Conservation (phyloP, 805 yeast genomes). For the Schwanniomyces occidentalis region DNA sequence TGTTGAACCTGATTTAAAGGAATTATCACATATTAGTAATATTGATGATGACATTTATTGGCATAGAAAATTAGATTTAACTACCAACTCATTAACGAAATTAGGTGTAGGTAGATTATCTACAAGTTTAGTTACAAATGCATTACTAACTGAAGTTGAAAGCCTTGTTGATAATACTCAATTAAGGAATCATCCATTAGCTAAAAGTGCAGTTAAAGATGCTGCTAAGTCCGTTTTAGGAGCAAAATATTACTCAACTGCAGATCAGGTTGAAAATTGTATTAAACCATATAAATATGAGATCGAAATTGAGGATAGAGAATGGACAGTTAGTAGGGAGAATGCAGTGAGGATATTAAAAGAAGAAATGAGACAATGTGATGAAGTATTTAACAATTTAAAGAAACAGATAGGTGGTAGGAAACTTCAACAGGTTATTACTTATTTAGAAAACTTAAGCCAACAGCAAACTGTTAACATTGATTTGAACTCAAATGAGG, state of each 20-base stretch:
- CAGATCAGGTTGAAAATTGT: constrained; percentile 98
- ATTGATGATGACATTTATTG: constrained; percentile 73
- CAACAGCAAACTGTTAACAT: constrained; percentile 32
- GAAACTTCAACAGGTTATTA: constrained; percentile 79
- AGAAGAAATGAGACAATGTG: constrained; percentile 86
- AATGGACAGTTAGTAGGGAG: constrained; percentile 82
- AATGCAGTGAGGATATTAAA: constrained; percentile 71
- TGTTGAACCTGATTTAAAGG: constrained; percentile 51
- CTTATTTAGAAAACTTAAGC: constrained; percentile 58
- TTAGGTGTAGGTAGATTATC: constrained; percentile 92
- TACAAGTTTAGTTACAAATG: constrained; percentile 78
- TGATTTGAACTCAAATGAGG: constrained; percentile 56
- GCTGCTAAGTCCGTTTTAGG: constrained; percentile 82
- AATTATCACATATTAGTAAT: constrained; percentile 51
- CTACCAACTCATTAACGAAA: constrained; percentile 83
- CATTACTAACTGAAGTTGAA: constrained; percentile 74
- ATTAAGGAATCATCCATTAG: constrained; percentile 82
- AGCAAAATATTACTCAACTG: constrained; percentile 81
- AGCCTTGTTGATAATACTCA: constrained; percentile 73
- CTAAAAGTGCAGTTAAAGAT: constrained; percentile 75
- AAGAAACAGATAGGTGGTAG: constrained; percentile 78
- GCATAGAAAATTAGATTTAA: constrained; percentile 82
- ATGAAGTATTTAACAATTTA: constrained; percentile 56
- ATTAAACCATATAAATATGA: constrained; percentile 97
- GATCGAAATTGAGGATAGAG: constrained; percentile 93